Evolutionary conservation across 2,329 filamentous ascomycete genomes (phyloP).

Genomic region (Fusarium redolens): DNA sequence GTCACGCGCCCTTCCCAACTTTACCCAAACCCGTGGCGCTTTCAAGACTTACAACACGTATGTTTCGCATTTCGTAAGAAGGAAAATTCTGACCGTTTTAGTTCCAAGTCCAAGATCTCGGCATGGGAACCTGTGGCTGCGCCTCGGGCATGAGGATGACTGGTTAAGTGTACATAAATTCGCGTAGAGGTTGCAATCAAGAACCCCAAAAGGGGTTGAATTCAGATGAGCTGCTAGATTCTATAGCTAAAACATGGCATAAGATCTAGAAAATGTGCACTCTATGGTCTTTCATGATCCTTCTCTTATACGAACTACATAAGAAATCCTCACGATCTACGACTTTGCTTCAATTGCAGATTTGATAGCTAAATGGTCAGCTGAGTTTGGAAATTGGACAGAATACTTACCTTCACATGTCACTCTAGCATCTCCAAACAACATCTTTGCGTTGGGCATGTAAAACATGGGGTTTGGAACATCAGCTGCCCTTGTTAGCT

Average conservation of each 20-base stretch:
- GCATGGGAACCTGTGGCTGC: slow-evolving; percentile 63
- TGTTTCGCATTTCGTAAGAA: slow-evolving; percentile 53
- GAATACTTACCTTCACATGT: slow-evolving; percentile 77
- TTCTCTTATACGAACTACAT: slow-evolving; percentile 22
- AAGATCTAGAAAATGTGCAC: slow-evolving; percentile 37
- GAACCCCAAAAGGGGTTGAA: slow-evolving; percentile 27
- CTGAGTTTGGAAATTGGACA: not conserved
- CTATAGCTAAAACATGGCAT: slow-evolving; percentile 28
- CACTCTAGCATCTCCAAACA: slow-evolving; percentile 89
- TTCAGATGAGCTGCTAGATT: slow-evolving; percentile 16
- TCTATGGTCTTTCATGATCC: slow-evolving; percentile 36
- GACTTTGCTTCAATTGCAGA: slow-evolving; percentile 53
- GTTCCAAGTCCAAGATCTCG: slow-evolving; percentile 64
- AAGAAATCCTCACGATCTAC: slow-evolving; percentile 23
- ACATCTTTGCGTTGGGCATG: slow-evolving; percentile 89
- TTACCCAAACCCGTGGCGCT: slow-evolving; percentile 79
- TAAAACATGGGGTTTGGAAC: slow-evolving; percentile 95
- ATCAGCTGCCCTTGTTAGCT: slow-evolving; percentile 68
- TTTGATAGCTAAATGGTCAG: slow-evolving; percentile 55
- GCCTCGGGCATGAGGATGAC: slow-evolving; percentile 46
- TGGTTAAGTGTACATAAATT: slow-evolving; percentile 45
- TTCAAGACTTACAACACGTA: slow-evolving; percentile 97
- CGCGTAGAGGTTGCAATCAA: slow-evolving; percentile 34
- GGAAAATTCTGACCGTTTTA: slow-evolving; percentile 45
- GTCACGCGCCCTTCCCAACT: slow-evolving; percentile 75